Base-by-base conservation (phyloP, 208 protist species). In the Herpetomonas tarakana region DNA sequence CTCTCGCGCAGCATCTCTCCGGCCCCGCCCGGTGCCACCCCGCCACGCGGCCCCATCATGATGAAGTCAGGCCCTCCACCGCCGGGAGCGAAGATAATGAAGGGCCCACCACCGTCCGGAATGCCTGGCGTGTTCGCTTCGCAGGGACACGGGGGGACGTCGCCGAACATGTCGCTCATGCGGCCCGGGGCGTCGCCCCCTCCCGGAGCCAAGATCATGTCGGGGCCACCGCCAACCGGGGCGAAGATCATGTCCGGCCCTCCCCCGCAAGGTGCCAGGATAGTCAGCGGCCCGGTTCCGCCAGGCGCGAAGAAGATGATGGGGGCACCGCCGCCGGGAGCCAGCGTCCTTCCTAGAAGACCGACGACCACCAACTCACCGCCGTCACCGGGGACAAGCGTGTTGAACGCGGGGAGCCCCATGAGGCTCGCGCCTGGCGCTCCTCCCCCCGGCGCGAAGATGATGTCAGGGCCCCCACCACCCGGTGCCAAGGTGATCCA, bases 201-300 rank as follows among this genome's bases (percentile, higher is more conserved):
- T 25, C 74, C 74, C 2, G 77, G 77, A 2, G 62, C 46, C 25
- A 85, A 82, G 50, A 45, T 83, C 9, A 71, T 86, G 26, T 74
- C 68, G 7, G 76, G 73, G 0, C 76, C 78, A 19, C 82, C 74
- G 31, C 78, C 78, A 2, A 61, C 16, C 56, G 58, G 22, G 65
- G 65, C 58, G 39, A 81, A 78, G 54, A 53, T 79, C 26, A 67
- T 75, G 52, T 64, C 61, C 4, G 52, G 53, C 16, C 70, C 57
- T 11, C 64, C 65, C 1, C 71, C 72, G 16, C 65, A 72, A 0
- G 75, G 78, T 3, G 64, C 52, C 30, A 86, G 79, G 52, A 25
- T 83, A 0, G 78, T 86, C 29, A 61, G 61, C 35, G 81, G 71
- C 0, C 69, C 81, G 0, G 78, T 75, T 14, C 74, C 79, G 16